phyloP scores from a whole-genome alignment of 1,139 yeast species.

The Pichia inconspicua region DNA sequence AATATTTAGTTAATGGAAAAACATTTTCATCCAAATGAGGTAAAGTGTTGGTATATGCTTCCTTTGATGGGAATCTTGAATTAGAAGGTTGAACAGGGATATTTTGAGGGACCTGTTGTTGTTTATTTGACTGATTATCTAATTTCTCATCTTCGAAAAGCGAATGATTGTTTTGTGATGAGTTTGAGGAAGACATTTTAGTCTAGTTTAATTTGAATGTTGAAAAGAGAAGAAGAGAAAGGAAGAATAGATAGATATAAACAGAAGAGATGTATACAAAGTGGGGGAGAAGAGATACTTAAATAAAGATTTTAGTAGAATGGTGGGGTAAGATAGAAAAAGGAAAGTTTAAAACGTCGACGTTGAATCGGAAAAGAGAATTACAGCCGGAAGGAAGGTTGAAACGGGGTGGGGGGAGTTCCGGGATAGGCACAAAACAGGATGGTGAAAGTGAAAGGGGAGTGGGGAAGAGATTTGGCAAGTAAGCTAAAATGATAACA shows the following conservation, averaged over 20 bases:
- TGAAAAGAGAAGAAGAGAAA: neutral
- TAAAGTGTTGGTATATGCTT: neutral
- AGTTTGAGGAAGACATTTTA: neutral
- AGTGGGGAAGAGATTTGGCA: too few relatives aligned
- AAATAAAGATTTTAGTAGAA: too few relatives aligned
- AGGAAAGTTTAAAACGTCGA: too few relatives aligned
- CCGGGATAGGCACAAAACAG: too few relatives aligned
- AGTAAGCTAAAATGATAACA: too few relatives aligned
- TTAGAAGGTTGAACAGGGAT: neutral
- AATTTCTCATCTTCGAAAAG: slow-evolving; percentile 11
- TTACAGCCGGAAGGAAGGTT: neutral
- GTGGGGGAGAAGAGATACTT: too few relatives aligned
- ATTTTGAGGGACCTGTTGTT: neutral
- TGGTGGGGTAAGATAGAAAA: too few relatives aligned
- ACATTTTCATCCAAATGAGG: slow-evolving; percentile 4
- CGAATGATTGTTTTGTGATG: neutral
- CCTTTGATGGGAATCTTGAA: neutral
- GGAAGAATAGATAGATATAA: too few relatives aligned
- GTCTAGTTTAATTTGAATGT: neutral
- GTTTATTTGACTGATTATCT: slow-evolving; percentile 1
- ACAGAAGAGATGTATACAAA: too few relatives aligned
- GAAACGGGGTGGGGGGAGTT: neutral
- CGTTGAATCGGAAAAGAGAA: neutral
- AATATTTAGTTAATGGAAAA: slow-evolving; percentile 5
- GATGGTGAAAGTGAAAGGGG: too few relatives aligned